phyloP scores from a whole-genome alignment of 2,329 filamentous ascomycete species.

The Verticillium longisporum region DNA sequence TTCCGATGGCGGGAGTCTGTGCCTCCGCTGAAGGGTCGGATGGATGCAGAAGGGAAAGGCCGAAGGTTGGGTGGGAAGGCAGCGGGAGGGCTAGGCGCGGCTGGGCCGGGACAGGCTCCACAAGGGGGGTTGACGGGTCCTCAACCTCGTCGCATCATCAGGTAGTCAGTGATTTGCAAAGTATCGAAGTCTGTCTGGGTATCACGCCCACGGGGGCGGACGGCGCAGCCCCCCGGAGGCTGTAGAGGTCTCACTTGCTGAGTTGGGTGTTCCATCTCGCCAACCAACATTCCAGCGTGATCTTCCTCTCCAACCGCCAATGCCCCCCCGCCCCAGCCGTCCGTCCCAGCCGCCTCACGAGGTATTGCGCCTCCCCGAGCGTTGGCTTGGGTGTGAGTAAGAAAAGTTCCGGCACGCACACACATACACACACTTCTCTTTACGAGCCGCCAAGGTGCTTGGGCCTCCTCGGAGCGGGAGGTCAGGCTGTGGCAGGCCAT shows the following conservation, averaged over 20 bases:
- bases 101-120: not conserved
- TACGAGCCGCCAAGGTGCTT: not conserved
- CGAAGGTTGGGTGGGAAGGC: not conserved
- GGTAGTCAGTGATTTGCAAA: not conserved
- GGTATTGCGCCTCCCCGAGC: not conserved
- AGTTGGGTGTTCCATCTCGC: not conserved
- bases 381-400: not conserved
- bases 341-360: not conserved
- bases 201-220: not conserved
- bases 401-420: not conserved
- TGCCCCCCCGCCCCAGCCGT: not conserved
- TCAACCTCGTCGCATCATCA: not conserved
- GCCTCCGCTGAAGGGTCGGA: not conserved
- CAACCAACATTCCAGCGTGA: not conserved
- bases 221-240: not conserved
- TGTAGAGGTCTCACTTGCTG: not conserved
- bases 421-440: not conserved
- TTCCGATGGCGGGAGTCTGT: not conserved
- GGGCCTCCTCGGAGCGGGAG: not conserved
- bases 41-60: not conserved
- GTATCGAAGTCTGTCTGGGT: not conserved
- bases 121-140: not conserved
- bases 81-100: not conserved
- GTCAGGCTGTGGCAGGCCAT: not conserved
- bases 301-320: not conserved